Evolutionary conservation across 2,329 filamentous ascomycete genomes (phyloP).

Genomic region (Neofusicoccum ribis): DNA sequence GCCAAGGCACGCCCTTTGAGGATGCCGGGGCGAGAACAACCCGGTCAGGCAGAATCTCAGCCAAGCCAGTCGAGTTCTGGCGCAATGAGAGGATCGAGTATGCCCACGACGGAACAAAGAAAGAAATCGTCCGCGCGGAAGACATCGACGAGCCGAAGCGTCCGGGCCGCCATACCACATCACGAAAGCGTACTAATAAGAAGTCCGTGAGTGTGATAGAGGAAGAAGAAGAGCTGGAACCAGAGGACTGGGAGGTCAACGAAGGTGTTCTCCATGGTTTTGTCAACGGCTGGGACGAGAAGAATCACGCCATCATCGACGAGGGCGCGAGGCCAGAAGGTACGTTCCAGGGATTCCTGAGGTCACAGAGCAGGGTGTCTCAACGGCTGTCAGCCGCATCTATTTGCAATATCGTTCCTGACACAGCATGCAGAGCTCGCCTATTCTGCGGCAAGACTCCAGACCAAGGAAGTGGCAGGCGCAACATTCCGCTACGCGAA

Average conservation of each 20-base stretch:
- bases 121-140: constrained; percentile 75
- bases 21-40: constrained; percentile 61
- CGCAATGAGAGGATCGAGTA: constrained; percentile 77
- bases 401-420: neutral
- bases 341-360: constrained; percentile 23
- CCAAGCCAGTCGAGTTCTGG: constrained; percentile 82
- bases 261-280: constrained; percentile 64
- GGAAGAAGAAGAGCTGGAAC: constrained; percentile 47
- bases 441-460: constrained; percentile 58
- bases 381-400: neutral
- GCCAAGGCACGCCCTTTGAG: constrained; percentile 40
- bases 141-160: constrained; percentile 45
- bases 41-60: constrained; percentile 77
- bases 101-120: constrained; percentile 67
- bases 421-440: constrained; percentile 53
- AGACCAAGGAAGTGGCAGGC: constrained; percentile 59
- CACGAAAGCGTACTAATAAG: constrained; percentile 35
- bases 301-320: constrained; percentile 38
- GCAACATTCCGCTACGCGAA: constrained; percentile 87
- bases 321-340: constrained; percentile 58
- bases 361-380: constrained; percentile 30
- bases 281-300: constrained; percentile 61
- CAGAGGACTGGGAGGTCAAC: constrained; percentile 72
- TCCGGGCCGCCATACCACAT: constrained; percentile 36
- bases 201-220: constrained; percentile 43